Conservation (phyloP, 345 rosid genomes). For the Streptanthus diversifolius region DNA sequence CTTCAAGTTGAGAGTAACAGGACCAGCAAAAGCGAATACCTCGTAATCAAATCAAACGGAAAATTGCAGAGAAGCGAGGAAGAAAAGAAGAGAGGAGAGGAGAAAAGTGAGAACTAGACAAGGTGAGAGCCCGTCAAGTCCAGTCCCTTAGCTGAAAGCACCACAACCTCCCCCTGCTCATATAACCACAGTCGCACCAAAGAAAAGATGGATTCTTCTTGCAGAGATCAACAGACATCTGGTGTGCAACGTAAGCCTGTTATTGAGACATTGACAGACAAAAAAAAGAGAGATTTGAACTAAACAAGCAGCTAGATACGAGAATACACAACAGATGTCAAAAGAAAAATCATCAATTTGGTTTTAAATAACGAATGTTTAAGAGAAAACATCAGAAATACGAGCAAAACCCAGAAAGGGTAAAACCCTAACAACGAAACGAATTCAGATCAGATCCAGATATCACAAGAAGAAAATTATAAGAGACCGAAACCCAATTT, state of each 20-base stretch:
- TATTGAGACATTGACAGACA: slow-evolving; percentile 13
- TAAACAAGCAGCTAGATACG: slow-evolving; percentile 6
- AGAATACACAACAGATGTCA: slow-evolving; percentile 1
- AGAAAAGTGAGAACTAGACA: not conserved
- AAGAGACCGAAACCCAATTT: not conserved
- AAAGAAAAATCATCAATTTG: not conserved
- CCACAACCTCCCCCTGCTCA: slow-evolving; percentile 74
- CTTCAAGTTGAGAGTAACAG: not conserved
- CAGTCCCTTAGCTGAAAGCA: slow-evolving; percentile 53
- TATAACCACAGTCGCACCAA: slow-evolving; percentile 55
- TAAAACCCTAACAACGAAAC: slow-evolving; percentile 10
- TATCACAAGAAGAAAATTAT: not conserved
- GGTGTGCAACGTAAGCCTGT: slow-evolving; percentile 34
- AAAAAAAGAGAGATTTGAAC: slow-evolving; percentile 1
- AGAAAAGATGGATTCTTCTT: slow-evolving; percentile 41
- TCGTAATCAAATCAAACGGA: not conserved
- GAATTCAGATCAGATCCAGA: not conserved
- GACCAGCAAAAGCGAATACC: slow-evolving; percentile 9
- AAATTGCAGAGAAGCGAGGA: not conserved
- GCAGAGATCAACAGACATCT: slow-evolving; percentile 43
- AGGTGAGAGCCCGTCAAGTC: slow-evolving; percentile 47
- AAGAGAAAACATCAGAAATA: not conserved
- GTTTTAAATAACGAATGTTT: not conserved
- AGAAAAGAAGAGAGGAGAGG: not conserved
- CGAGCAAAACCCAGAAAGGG: not conserved